These are phyloP conservation scores for Fraxinus cuspidata DNA, from an alignment of 257 asterid genomes.

Conservation along the genomic window DNA sequence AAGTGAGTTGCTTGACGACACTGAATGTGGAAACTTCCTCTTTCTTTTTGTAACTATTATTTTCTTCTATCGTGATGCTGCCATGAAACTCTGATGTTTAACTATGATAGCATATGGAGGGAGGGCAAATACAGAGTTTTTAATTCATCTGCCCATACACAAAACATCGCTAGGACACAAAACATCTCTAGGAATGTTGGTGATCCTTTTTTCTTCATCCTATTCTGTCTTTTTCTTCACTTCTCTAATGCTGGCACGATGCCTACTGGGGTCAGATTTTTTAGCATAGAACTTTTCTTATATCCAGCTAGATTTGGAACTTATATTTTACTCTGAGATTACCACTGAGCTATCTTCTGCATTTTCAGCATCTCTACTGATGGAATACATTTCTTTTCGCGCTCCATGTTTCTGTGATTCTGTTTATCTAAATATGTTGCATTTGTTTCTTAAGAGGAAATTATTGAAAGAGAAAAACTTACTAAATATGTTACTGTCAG, in stretches of 20 bases:
- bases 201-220: background rate
- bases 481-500: conserved; percentile 38
- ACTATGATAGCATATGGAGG: conserved; percentile 1
- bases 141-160: background rate
- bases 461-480: background rate
- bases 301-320: conserved; percentile 6
- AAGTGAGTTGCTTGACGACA: conserved; percentile 57
- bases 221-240: background rate
- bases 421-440: background rate
- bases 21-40: conserved; percentile 1
- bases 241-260: background rate
- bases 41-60: background rate
- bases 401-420: background rate
- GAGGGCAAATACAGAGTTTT: background rate
- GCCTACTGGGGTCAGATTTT: background rate
- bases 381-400: background rate
- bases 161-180: background rate
- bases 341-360: background rate
- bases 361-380: background rate
- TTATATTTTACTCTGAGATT: conserved; percentile 9
- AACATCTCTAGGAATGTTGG: background rate
- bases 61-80: background rate
- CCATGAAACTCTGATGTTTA: background rate
- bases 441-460: conserved; percentile 14
- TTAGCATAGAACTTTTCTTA: background rate